phyloP scores from a whole-genome alignment of 106 monocot genomes.

The Dendrobium catenatum region DNA sequence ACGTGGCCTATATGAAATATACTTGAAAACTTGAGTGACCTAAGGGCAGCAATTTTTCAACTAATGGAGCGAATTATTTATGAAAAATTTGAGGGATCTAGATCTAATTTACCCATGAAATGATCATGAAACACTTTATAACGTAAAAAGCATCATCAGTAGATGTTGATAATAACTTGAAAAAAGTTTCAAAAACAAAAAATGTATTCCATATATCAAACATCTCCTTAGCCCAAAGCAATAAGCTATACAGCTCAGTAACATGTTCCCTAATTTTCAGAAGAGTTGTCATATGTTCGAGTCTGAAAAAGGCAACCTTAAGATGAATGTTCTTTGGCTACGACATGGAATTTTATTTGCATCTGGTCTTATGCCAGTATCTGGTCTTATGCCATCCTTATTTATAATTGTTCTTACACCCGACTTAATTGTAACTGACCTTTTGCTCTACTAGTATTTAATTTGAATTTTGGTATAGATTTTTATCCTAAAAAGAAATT shows the following conservation, averaged over 20 bases:
- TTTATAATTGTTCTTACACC: too few relatives aligned
- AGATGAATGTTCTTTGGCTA: too few relatives aligned
- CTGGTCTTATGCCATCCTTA: too few relatives aligned
- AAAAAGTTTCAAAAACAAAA: background rate
- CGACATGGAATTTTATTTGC: too few relatives aligned
- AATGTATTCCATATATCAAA: background rate
- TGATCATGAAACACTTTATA: background rate
- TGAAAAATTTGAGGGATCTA: background rate
- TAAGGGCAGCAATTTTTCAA: background rate
- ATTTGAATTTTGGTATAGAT: too few relatives aligned
- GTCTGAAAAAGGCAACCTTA: too few relatives aligned
- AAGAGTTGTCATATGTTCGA: background rate
- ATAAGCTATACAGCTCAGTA: background rate
- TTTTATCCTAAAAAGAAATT: too few relatives aligned
- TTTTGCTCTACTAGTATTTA: too few relatives aligned
- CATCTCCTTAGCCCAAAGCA: background rate
- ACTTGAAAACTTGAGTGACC: background rate
- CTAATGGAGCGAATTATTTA: background rate
- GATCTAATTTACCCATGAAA: background rate
- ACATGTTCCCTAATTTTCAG: background rate
- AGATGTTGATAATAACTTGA: background rate
- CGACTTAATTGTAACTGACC: too few relatives aligned
- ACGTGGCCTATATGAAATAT: background rate
- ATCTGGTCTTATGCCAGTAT: too few relatives aligned
- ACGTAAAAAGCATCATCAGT: background rate